A percentile compares a stretch with the other conserved stretches of the same genome.
phyloP scores from a whole-genome alignment of 768 basidiomycete species.

The Tylopilus subfusipes region DNA sequence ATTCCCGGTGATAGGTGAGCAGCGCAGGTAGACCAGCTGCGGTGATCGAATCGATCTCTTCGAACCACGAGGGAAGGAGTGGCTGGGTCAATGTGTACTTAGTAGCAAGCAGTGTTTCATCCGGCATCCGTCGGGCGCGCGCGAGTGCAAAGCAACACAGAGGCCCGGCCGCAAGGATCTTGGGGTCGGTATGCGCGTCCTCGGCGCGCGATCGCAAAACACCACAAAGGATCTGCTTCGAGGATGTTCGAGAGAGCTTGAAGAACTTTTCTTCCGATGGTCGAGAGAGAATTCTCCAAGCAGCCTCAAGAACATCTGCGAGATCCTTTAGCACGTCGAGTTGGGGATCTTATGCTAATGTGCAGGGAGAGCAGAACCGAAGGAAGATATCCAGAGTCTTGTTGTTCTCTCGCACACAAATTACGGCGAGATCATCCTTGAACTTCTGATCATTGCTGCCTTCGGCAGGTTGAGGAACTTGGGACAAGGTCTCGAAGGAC shows the following conservation, averaged over 20 bases:
- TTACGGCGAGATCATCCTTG: conserved; percentile 20
- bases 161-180: too few species aligned
- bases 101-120: conserved; percentile 29
- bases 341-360: conserved; percentile 16
- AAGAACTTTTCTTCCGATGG: conserved; percentile 15
- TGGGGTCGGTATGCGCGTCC: conserved; percentile 19
- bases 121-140: too few species aligned
- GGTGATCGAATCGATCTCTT: conserved; percentile 28
- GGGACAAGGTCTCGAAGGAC: conserved; percentile 33
- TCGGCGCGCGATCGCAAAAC: conserved; percentile 32
- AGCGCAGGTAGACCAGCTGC: conserved; percentile 26
- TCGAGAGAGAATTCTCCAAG: conserved; percentile 13
- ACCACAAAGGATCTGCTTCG: conserved; percentile 3
- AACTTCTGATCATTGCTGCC: not conserved
- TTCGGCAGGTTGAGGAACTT: conserved; percentile 25
- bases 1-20: conserved; percentile 19
- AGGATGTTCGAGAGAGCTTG: conserved; percentile 19
- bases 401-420: conserved; percentile 17
- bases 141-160: too few species aligned
- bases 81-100: conserved; percentile 26
- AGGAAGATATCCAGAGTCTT: conserved; percentile 25
- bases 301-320: conserved; percentile 9
- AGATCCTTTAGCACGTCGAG: conserved; percentile 11
- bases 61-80: conserved; percentile 17
- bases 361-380: conserved; percentile 28